A percentile compares a stretch with the other conserved stretches of the same genome.
Evolutionary conservation across 108 stramenopile species (phyloP).

Genomic region (Stephanodiscus minutulus): DNA sequence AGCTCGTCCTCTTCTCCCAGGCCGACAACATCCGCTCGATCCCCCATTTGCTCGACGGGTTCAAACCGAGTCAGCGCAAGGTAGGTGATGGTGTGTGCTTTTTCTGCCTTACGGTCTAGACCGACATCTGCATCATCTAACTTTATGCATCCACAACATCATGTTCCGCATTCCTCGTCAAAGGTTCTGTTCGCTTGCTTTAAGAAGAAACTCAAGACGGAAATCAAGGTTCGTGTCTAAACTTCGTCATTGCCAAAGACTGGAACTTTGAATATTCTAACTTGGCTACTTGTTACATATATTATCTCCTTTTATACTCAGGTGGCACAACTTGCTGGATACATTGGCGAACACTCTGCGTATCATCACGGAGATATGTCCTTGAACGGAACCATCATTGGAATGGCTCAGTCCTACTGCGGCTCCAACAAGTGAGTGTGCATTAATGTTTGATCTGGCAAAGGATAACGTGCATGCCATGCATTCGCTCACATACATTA

Average conservation of each 20-base stretch:
- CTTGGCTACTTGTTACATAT: constrained; percentile 56
- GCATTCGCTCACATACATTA: not conserved
- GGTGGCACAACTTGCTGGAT: constrained; percentile 71
- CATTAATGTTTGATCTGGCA: not conserved
- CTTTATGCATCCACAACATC: not conserved
- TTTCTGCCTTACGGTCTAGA: too few relatives aligned
- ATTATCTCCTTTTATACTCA: constrained; percentile 17
- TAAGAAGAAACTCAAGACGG: constrained; percentile 96
- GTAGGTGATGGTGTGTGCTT: constrained; percentile 20
- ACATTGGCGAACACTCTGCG: constrained; percentile 95
- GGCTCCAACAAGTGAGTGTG: constrained; percentile 90
- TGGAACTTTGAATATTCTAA: constrained; percentile 10
- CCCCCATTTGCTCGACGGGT: constrained; percentile 94
- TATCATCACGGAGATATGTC: constrained; percentile 99
- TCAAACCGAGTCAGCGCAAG: constrained; percentile 99
- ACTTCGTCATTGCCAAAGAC: not conserved
- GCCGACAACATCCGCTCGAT: constrained; percentile 96
- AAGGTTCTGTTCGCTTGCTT: constrained; percentile 93
- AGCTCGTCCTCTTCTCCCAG: constrained; percentile 95
- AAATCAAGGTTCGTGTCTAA: constrained; percentile 90
- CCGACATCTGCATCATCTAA: too few relatives aligned
- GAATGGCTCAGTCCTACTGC: constrained; percentile 96
- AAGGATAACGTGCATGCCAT: not conserved
- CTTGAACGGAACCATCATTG: constrained; percentile 92
- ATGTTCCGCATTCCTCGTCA: not conserved